Evolutionary conservation across 352 stramenopile species (phyloP).

Genomic region (Phytophthora meadii): DNA sequence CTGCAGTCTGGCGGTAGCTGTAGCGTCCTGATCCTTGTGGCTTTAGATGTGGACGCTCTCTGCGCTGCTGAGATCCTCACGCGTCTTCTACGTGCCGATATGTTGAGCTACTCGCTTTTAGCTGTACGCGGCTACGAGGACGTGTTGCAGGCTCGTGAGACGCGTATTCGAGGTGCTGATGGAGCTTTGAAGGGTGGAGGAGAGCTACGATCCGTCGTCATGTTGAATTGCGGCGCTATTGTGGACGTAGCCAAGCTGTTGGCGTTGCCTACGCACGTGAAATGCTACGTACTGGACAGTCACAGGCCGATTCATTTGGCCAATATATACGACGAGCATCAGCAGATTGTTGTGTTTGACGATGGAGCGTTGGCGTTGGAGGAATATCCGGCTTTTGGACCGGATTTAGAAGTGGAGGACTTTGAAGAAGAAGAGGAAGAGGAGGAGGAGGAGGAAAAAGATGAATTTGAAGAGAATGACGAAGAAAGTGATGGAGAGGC

Average conservation of each 20-base stretch:
- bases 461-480: constrained; percentile 46
- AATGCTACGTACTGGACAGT: constrained; percentile 96
- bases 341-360: constrained; percentile 87
- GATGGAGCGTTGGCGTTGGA: constrained; percentile 73
- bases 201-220: constrained; percentile 91
- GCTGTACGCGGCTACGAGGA: constrained; percentile 88
- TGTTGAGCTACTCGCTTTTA: constrained; percentile 79
- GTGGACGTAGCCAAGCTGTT: constrained; percentile 91
- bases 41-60: constrained; percentile 95
- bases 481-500: constrained; percentile 47
- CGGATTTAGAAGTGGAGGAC: constrained; percentile 81
- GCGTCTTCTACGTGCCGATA: constrained; percentile 71
- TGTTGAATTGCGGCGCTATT: constrained; percentile 96
- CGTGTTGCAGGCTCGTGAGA: constrained; percentile 77
- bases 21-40: constrained; percentile 94
- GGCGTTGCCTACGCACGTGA: constrained; percentile 61
- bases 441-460: constrained; percentile 61
- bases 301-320: constrained; percentile 96
- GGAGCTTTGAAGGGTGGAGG: constrained; percentile 38
- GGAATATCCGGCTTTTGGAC: constrained; percentile 85
- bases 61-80: constrained; percentile 95
- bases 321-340: constrained; percentile 93
- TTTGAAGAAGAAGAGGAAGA: constrained; percentile 71
- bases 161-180: constrained; percentile 63
- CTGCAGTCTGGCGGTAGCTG: constrained; percentile 66